Evolutionary conservation across 129 eudicot species (phyloP).

Genomic region (Erigeron canadensis): DNA sequence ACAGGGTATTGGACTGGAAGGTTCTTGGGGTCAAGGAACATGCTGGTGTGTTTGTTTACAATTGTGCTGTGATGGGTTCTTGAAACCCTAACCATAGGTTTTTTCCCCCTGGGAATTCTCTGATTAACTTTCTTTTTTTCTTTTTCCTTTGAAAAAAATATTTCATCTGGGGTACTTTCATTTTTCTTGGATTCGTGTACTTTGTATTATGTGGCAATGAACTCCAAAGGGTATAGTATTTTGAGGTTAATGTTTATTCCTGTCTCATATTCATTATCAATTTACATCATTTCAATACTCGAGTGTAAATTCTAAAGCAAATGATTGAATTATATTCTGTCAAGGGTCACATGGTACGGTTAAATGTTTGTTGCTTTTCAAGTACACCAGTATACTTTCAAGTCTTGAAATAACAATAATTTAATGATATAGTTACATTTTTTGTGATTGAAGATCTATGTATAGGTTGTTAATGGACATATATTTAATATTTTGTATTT

Average conservation of each 20-base stretch:
- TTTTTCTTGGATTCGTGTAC: constrained; percentile 28
- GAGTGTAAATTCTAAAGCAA: too few species aligned
- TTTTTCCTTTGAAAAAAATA: not conserved
- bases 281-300: too few species aligned
- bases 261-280: too few species aligned
- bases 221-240: constrained; percentile 25
- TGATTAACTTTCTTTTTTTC: constrained; percentile 31
- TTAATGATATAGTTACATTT: too few species aligned
- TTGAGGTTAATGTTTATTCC: constrained; percentile 9
- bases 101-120: constrained; percentile 21
- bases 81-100: constrained; percentile 41
- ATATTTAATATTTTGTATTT: too few species aligned
- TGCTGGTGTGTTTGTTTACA: constrained; percentile 74
- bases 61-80: constrained; percentile 84
- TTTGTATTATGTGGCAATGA: constrained; percentile 30
- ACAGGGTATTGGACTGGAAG: constrained; percentile 69
- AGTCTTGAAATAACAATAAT: too few species aligned
- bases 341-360: too few species aligned
- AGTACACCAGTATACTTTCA: too few species aligned
- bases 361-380: too few species aligned
- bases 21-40: constrained; percentile 66
- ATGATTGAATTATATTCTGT: too few species aligned
- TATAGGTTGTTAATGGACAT: too few species aligned
- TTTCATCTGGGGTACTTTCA: constrained; percentile 8
- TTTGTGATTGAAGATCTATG: too few species aligned